These are phyloP conservation scores for Dothistroma septosporum DNA, from an alignment of 2,329 filamentous ascomycete genomes.

Conservation along the genomic window DNA sequence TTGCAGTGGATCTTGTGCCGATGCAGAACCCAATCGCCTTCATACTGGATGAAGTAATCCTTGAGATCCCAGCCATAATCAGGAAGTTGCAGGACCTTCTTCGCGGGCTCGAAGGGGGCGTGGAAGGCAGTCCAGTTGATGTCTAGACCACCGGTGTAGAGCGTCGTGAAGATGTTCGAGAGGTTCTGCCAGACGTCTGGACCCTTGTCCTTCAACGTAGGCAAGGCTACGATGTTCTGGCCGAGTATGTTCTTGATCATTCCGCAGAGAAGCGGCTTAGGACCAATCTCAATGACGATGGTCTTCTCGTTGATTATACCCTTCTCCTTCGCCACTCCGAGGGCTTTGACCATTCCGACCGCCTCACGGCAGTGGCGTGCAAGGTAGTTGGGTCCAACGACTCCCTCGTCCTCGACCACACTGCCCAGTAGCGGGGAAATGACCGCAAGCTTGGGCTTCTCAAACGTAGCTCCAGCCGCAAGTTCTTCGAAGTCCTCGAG, in stretches of 20 bases:
- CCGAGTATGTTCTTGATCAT: slow-evolving; percentile 17
- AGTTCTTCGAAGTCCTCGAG: slow-evolving; percentile 22
- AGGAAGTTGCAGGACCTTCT: slow-evolving; percentile 44
- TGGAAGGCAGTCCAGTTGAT: slow-evolving; percentile 62
- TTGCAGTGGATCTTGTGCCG: not conserved
- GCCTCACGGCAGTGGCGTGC: slow-evolving; percentile 34
- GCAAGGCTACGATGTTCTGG: not conserved
- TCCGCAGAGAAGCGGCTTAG: slow-evolving; percentile 38
- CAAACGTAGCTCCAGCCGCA: slow-evolving; percentile 19
- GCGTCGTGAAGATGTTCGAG: slow-evolving; percentile 43
- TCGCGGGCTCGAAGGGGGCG: slow-evolving; percentile 41
- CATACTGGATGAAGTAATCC: slow-evolving; percentile 36
- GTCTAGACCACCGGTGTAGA: slow-evolving; percentile 53
- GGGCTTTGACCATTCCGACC: slow-evolving; percentile 36
- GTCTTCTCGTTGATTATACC: slow-evolving; percentile 36
- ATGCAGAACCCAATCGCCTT: slow-evolving; percentile 29
- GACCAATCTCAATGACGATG: slow-evolving; percentile 45
- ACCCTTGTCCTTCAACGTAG: slow-evolving; percentile 6
- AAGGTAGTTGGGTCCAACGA: slow-evolving; percentile 24
- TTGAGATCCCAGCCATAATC: slow-evolving; percentile 34
- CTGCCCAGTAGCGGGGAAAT: slow-evolving; percentile 29
- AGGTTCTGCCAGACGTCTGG: slow-evolving; percentile 49
- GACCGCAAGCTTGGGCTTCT: slow-evolving; percentile 30
- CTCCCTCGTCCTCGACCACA: slow-evolving; percentile 20
- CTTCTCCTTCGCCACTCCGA: slow-evolving; percentile 19